These are phyloP conservation scores for Lactarius sp. DNA, from an alignment of 768 basidiomycete genomes.

Conservation along the genomic window DNA sequence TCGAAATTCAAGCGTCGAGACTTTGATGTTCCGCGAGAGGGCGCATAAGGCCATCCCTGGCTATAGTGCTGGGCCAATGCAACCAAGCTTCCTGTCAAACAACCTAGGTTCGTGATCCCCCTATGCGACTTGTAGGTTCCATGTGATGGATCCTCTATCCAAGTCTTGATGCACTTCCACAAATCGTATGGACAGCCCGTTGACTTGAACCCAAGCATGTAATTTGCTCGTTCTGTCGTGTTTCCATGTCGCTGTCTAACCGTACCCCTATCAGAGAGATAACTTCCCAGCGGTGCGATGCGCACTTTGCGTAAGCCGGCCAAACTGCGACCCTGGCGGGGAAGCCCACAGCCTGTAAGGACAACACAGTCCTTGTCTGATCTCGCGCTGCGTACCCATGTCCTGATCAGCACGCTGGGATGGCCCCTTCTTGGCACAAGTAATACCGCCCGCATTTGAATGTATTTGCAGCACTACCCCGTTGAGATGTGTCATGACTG, in stretches of 20 bases:
- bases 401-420: no score
- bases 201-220: background rate
- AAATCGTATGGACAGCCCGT: background rate
- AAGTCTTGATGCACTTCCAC: background rate
- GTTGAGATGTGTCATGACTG: background rate
- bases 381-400: background rate
- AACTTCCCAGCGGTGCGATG: background rate
- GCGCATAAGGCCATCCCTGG: background rate
- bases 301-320: background rate
- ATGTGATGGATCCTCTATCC: background rate
- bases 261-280: background rate
- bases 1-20: background rate
- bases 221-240: background rate
- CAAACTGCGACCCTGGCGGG: background rate
- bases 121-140: background rate
- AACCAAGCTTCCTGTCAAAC: background rate
- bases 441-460: background rate
- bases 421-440: background rate
- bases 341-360: background rate
- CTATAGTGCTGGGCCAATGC: background rate
- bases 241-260: background rate
- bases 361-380: background rate
- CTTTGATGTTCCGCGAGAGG: background rate
- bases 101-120: background rate
- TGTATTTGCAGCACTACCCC: background rate